Percentiles rank a stretch among this genome's conserved stretches.
phyloP scores from a whole-genome alignment of 2,329 filamentous ascomycete genomes.

The Colletotrichum melonis region DNA sequence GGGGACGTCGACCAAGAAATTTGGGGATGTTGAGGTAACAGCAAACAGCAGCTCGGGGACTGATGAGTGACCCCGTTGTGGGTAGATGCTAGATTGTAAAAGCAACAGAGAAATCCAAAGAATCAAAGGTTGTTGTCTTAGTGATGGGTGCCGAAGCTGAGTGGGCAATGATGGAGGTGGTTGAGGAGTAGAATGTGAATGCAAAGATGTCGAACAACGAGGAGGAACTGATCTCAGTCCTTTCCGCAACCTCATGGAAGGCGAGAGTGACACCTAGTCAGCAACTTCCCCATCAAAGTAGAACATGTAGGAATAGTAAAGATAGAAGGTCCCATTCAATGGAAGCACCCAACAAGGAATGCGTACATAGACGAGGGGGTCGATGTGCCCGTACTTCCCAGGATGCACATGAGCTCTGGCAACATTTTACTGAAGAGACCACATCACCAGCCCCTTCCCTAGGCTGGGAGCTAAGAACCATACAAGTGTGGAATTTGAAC shows the following conservation, averaged over 20 bases:
- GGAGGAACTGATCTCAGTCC: too few species aligned
- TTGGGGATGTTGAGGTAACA: neutral
- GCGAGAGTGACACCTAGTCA: neutral
- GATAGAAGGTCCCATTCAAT: neutral
- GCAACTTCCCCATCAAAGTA: neutral
- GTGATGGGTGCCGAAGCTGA: neutral
- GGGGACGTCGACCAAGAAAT: neutral
- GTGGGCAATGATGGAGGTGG: neutral
- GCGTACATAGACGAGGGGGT: neutral
- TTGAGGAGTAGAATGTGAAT: neutral
- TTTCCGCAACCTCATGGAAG: neutral
- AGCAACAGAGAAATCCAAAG: neutral
- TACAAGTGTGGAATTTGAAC: neutral
- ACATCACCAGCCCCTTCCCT: neutral
- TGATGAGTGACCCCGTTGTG: neutral
- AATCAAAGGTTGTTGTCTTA: neutral
- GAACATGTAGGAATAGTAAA: neutral
- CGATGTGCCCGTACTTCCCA: neutral
- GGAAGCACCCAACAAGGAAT: neutral
- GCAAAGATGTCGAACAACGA: neutral
- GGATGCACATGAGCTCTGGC: neutral
- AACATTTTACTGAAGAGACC: neutral
- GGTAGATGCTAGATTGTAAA: neutral
- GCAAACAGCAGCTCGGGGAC: neutral
- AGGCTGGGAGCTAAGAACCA: neutral